phyloP scores from a whole-genome alignment of 768 basidiomycete species.

The Podaxis sp. region DNA sequence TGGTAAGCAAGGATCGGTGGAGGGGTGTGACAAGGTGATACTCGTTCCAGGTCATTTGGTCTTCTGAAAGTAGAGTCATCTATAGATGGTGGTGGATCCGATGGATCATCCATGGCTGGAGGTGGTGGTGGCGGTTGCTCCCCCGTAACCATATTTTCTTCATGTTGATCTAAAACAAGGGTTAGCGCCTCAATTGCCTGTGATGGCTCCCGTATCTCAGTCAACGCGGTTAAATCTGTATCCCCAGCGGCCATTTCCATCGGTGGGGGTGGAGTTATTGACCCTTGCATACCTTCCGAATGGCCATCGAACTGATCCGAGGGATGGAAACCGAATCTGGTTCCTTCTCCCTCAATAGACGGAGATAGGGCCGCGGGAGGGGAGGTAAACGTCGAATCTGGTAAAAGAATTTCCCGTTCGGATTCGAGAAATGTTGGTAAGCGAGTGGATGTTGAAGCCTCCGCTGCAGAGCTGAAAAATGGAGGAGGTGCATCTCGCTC shows the following conservation, averaged over 20 bases:
- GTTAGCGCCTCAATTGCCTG: conserved; percentile 55
- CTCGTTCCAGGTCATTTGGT: conserved; percentile 35
- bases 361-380: conserved; percentile 33
- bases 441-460: conserved; percentile 55
- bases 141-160: conserved; percentile 34
- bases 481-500: conserved; percentile 74
- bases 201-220: conserved; percentile 51
- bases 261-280: conserved; percentile 71
- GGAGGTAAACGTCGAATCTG: conserved; percentile 20
- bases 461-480: conserved; percentile 53
- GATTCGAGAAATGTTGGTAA: conserved; percentile 81
- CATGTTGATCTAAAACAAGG: conserved; percentile 53
- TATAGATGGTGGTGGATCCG: conserved; percentile 85
- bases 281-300: conserved; percentile 60
- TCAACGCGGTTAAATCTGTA: conserved; percentile 65
- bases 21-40: conserved; percentile 33
- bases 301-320: conserved; percentile 83
- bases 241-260: conserved; percentile 75
- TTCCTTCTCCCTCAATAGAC: conserved; percentile 70
- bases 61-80: conserved; percentile 69
- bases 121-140: conserved; percentile 63
- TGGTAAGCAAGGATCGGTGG: conserved; percentile 29
- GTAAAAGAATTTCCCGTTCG: conserved; percentile 73
- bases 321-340: conserved; percentile 67
- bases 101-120: conserved; percentile 83